phyloP scores from a whole-genome alignment of 305 asterid species.

The Solanum hybrid region DNA sequence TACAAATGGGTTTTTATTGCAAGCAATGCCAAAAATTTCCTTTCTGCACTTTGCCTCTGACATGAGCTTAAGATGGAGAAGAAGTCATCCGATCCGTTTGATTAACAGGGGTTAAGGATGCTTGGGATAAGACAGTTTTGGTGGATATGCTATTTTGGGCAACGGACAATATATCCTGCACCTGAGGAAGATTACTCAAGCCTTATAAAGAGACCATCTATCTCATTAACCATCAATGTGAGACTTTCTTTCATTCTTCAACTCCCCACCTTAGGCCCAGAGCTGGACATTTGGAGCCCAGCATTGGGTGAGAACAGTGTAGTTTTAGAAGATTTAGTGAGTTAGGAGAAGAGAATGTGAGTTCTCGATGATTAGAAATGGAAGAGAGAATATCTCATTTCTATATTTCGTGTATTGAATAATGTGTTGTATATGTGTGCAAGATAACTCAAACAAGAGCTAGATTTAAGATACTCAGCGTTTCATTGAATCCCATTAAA shows the following conservation, averaged over 20 bases:
- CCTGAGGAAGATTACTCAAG: background rate
- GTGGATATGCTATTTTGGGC: conserved; percentile 61
- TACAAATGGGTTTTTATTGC: background rate
- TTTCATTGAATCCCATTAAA: background rate
- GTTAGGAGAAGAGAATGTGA: background rate
- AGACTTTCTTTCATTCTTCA: background rate
- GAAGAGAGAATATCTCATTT: background rate
- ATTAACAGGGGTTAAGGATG: conserved; percentile 41
- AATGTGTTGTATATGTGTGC: background rate
- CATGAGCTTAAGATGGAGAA: too few relatives aligned
- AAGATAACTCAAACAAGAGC: background rate
- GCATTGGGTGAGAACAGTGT: background rate
- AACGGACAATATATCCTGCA: too few relatives aligned
- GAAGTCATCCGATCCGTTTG: background rate
- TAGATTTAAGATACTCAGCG: background rate
- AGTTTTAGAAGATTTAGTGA: background rate
- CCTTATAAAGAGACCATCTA: too few relatives aligned
- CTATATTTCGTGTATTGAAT: background rate
- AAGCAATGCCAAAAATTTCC: too few relatives aligned
- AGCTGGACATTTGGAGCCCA: background rate
- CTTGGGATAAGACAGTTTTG: conserved; percentile 39
- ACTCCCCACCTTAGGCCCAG: background rate
- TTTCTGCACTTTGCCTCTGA: background rate
- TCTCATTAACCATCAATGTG: background rate
- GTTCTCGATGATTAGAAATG: background rate